A percentile compares a stretch with the other conserved stretches of the same genome.
Conservation (phyloP, 768 basidiomycete genomes). For the Tulasnella sp. region DNA sequence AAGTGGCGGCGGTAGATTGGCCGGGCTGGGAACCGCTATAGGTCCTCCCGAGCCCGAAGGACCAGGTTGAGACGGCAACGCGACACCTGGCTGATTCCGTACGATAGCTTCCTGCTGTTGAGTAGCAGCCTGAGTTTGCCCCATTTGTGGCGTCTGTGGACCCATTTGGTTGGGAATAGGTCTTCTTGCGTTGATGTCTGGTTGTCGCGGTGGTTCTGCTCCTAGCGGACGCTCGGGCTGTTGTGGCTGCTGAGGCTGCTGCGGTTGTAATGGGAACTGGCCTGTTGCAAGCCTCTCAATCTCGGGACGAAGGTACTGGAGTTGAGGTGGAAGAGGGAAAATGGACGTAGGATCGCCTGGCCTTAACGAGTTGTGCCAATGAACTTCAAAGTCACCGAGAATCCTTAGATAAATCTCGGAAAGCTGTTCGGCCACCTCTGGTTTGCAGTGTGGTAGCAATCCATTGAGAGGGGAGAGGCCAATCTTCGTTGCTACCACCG, state of each 20-base stretch:
- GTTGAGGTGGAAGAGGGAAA: not conserved
- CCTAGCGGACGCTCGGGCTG: not conserved
- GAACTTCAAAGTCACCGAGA: constrained; percentile 12
- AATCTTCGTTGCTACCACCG: constrained; percentile 13
- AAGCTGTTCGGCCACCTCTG: constrained; percentile 14
- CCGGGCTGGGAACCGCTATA: not conserved
- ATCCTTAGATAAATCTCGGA: constrained; percentile 11
- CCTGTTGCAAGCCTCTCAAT: not conserved
- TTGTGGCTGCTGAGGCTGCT: not conserved
- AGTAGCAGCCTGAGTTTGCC: not conserved
- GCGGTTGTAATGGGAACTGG: not conserved
- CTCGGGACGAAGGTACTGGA: constrained; percentile 10
- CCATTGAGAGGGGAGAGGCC: constrained; percentile 19
- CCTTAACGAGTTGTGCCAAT: constrained; percentile 17
- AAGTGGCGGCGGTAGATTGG: not conserved
- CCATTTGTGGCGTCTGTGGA: not conserved
- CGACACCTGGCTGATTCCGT: not conserved
- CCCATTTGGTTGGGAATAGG: not conserved
- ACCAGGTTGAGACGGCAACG: not conserved
- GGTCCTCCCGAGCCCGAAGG: not conserved
- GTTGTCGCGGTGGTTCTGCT: not conserved
- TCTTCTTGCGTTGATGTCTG: not conserved
- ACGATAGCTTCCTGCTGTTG: constrained; percentile 7
- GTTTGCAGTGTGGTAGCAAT: not conserved
- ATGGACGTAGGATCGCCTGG: not conserved